Conservation (phyloP, 768 basidiomycete genomes). For the Kwoniella pini region DNA sequence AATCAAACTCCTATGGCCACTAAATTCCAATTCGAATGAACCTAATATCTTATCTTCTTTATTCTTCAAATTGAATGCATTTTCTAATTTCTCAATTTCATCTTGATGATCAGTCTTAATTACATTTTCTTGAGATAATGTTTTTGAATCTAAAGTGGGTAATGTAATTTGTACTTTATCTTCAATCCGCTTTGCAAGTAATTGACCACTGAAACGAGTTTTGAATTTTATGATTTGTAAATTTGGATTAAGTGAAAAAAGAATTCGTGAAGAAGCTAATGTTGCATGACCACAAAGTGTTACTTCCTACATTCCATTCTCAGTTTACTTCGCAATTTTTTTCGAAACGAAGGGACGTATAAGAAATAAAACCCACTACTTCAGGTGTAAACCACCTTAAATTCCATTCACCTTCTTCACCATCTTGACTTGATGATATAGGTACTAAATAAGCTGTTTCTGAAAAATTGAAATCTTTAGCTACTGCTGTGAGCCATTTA, state of each 20-base stretch:
- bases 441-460: constrained; percentile 40
- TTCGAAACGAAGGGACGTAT: not conserved
- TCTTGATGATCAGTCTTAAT: not conserved
- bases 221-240: constrained; percentile 12
- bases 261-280: constrained; percentile 24
- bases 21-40: constrained; percentile 8
- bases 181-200: constrained; percentile 11
- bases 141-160: constrained; percentile 7
- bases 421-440: not conserved
- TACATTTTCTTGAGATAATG: not conserved
- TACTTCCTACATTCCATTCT: constrained; percentile 27
- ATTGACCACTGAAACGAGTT: constrained; percentile 26
- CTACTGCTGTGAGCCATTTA: constrained; percentile 20
- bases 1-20: constrained; percentile 12
- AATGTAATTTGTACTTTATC: constrained; percentile 23
- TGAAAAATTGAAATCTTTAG: constrained; percentile 35
- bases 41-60: constrained; percentile 5
- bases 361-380: constrained; percentile 13
- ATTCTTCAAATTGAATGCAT: not conserved
- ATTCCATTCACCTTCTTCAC: constrained; percentile 20
- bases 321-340: too few relatives aligned
- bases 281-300: constrained; percentile 40
- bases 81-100: not conserved
- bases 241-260: constrained; percentile 30
- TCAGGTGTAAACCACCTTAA: constrained; percentile 41